Evolutionary conservation across 257 asterid genomes (phyloP).

Genomic region (Solanum verrucosum): DNA sequence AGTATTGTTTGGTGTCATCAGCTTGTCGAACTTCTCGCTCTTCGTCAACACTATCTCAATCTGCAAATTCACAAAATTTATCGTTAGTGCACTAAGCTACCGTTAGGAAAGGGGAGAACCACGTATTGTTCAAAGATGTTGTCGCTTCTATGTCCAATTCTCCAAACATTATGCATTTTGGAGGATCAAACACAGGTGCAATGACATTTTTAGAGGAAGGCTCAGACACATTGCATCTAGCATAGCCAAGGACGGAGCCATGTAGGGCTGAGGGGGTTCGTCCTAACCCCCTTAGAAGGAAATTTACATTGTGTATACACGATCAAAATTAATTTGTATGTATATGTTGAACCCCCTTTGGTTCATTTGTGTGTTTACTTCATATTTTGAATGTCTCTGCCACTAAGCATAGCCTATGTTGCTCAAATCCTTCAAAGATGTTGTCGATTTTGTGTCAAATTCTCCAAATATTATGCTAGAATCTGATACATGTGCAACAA

Average conservation of each 20-base stretch:
- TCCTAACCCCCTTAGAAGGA: background rate
- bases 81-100: background rate
- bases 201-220: background rate
- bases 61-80: conserved; percentile 12
- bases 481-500: background rate
- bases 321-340: no score
- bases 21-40: conserved; percentile 67
- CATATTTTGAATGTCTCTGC: background rate
- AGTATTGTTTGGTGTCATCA: conserved; percentile 31
- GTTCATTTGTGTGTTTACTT: background rate
- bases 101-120: background rate
- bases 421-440: background rate
- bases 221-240: background rate
- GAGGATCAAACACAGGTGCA: background rate
- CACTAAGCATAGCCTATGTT: background rate
- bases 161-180: background rate
- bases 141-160: background rate
- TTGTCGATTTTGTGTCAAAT: background rate
- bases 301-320: background rate
- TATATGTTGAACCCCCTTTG: background rate
- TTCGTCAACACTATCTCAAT: conserved; percentile 78
- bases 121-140: background rate
- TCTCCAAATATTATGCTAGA: background rate
- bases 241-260: background rate
- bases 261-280: background rate